Conservation (phyloP, 2,329 filamentous ascomycete genomes). For the Hypoxylon sp. region DNA sequence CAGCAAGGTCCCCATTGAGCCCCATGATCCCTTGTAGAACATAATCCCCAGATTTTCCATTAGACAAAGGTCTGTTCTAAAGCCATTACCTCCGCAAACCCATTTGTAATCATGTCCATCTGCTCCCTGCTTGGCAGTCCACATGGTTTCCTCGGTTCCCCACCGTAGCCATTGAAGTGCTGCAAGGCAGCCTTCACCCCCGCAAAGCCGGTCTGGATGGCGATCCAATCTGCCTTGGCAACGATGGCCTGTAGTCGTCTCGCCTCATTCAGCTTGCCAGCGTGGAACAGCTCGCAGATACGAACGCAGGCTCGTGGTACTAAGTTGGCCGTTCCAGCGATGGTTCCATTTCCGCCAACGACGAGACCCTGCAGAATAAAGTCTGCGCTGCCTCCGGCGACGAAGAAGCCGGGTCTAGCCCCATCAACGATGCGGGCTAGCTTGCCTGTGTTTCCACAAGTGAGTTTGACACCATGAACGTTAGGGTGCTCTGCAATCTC, state of each 20-base stretch:
- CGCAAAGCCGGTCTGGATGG: slow-evolving; percentile 64
- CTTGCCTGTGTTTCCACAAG: slow-evolving; percentile 75
- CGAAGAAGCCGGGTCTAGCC: slow-evolving; percentile 68
- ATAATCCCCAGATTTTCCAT: slow-evolving; percentile 32
- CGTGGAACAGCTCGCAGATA: slow-evolving; percentile 71
- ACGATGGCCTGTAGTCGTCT: slow-evolving; percentile 60
- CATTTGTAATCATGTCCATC: slow-evolving; percentile 55
- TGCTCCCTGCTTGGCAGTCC: slow-evolving; percentile 54
- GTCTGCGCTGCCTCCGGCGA: slow-evolving; percentile 80
- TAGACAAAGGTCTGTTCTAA: slow-evolving; percentile 49
- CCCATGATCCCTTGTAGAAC: slow-evolving; percentile 29
- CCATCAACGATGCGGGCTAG: slow-evolving; percentile 56
- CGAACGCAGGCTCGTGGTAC: slow-evolving; percentile 75
- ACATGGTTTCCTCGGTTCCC: slow-evolving; percentile 60
- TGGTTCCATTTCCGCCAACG: slow-evolving; percentile 79
- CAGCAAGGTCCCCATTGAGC: slow-evolving; percentile 27
- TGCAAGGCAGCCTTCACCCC: slow-evolving; percentile 64
- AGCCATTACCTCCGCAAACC: slow-evolving; percentile 56
- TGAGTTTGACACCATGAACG: slow-evolving; percentile 75
- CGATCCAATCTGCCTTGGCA: slow-evolving; percentile 63
- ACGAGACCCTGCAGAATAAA: slow-evolving; percentile 80
- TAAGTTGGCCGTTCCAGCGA: slow-evolving; percentile 81
- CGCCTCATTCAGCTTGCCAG: slow-evolving; percentile 62
- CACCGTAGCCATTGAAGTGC: slow-evolving; percentile 58
- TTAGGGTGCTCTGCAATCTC: slow-evolving; percentile 67